Evolutionary conservation across 140 eudicot genomes (phyloP).

Genomic region (Cichorium intybus): DNA sequence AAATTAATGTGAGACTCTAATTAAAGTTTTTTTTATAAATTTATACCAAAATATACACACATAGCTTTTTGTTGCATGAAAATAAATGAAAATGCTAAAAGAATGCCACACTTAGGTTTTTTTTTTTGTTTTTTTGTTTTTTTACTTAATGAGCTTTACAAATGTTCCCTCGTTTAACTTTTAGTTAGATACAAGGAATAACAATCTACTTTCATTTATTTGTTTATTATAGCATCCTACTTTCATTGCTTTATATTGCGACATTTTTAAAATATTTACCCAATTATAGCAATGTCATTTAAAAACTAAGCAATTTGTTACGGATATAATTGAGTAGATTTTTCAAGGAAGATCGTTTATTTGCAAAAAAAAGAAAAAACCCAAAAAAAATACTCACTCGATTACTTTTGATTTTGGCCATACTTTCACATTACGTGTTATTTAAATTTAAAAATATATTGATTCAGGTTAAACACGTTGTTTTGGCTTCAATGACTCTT

Average conservation of each 20-base stretch:
- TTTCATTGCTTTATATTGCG: too few species aligned
- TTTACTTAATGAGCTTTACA: too few species aligned
- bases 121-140: too few species aligned
- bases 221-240: too few species aligned
- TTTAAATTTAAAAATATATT: neutral
- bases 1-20: constrained; percentile 55
- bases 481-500: constrained; percentile 48
- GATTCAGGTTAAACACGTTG: constrained; percentile 58
- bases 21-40: too few species aligned
- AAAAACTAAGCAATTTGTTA: neutral
- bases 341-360: neutral
- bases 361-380: neutral
- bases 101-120: neutral
- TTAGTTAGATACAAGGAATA: too few species aligned
- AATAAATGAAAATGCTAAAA: neutral
- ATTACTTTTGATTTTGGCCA: neutral
- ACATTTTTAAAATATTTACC: too few species aligned
- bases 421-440: neutral
- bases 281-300: neutral
- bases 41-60: too few species aligned
- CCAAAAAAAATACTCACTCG: neutral
- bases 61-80: neutral
- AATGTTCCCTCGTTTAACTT: too few species aligned
- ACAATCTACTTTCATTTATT: too few species aligned
- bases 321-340: neutral